A percentile compares a stretch with the other conserved stretches of the same genome.
phyloP scores from a whole-genome alignment of 1,284 basidiomycete genomes.

The Marasmius fiardii region DNA sequence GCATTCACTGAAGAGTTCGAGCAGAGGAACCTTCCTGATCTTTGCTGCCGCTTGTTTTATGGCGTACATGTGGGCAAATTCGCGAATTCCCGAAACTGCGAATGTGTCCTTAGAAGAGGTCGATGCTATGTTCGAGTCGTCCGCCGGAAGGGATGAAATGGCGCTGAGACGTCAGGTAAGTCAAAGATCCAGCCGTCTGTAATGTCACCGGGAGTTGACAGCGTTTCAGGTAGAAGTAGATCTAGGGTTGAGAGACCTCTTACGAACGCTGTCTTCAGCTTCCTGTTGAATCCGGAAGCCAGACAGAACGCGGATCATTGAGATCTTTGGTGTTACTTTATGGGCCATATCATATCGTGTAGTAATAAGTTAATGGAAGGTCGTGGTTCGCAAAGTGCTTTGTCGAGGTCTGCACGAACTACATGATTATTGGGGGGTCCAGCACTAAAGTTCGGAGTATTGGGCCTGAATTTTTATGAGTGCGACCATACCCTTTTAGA shows the following conservation, averaged over 20 bases:
- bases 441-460: no score
- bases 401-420: no score
- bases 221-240: conserved; percentile 21
- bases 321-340: no score
- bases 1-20: not conserved
- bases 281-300: not conserved
- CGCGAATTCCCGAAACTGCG: conserved; percentile 73
- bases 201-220: not conserved
- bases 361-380: no score
- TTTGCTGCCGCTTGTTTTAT: conserved; percentile 64
- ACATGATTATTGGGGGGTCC: no score
- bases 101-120: conserved; percentile 75
- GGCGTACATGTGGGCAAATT: conserved; percentile 67
- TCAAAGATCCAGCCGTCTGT: not conserved
- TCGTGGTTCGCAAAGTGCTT: no score
- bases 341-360: no score
- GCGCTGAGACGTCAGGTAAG: conserved; percentile 45
- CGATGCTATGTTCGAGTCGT: conserved; percentile 61
- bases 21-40: conserved; percentile 62
- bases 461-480: no score
- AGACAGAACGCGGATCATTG: no score
- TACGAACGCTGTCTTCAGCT: not conserved
- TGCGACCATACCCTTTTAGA: no score
- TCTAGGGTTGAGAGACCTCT: conserved; percentile 15
- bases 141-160: conserved; percentile 53